A percentile compares a stretch with the other conserved stretches of the same genome.
Evolutionary conservation across 768 basidiomycete genomes (phyloP).

Genomic region (Tubosaeta brunneosetosa): DNA sequence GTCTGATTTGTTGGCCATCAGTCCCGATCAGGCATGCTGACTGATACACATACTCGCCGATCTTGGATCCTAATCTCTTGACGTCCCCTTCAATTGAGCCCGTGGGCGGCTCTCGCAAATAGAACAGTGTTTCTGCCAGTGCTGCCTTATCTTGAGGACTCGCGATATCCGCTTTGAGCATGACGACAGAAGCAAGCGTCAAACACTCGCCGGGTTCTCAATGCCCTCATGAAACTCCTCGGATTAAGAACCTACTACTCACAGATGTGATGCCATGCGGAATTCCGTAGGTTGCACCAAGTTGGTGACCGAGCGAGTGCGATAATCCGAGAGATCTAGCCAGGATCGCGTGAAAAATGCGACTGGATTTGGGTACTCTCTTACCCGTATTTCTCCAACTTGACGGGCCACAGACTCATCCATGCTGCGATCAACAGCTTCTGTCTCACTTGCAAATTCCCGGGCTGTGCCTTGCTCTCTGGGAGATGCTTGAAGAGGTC

Average conservation of each 20-base stretch:
- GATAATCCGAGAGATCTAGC: slow-evolving; percentile 65
- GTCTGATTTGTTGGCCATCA: slow-evolving; percentile 34
- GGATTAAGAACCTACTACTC: slow-evolving; percentile 19
- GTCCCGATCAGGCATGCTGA: neutral
- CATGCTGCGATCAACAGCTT: slow-evolving; percentile 70
- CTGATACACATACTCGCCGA: slow-evolving; percentile 44
- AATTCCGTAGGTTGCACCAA: slow-evolving; percentile 69
- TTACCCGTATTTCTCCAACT: slow-evolving; percentile 52
- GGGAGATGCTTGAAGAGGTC: slow-evolving; percentile 76
- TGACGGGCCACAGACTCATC: slow-evolving; percentile 76
- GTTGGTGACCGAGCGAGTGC: slow-evolving; percentile 68
- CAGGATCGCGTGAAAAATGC: neutral
- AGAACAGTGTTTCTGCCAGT: slow-evolving; percentile 53
- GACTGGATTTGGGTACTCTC: neutral
- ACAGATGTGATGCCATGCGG: slow-evolving; percentile 86
- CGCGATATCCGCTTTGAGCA: slow-evolving; percentile 52
- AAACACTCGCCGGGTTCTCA: slow-evolving; percentile 47
- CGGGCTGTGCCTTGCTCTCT: slow-evolving; percentile 53
- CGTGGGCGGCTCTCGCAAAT: slow-evolving; percentile 55
- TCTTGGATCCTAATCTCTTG: slow-evolving; percentile 45
- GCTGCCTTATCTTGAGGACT: slow-evolving; percentile 59
- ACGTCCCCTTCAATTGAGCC: slow-evolving; percentile 65
- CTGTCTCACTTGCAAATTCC: slow-evolving; percentile 55
- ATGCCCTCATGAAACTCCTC: neutral
- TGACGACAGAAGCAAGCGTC: slow-evolving; percentile 62